phyloP scores from a whole-genome alignment of 306 rosid species.

The Leucaena leucocephala region DNA sequence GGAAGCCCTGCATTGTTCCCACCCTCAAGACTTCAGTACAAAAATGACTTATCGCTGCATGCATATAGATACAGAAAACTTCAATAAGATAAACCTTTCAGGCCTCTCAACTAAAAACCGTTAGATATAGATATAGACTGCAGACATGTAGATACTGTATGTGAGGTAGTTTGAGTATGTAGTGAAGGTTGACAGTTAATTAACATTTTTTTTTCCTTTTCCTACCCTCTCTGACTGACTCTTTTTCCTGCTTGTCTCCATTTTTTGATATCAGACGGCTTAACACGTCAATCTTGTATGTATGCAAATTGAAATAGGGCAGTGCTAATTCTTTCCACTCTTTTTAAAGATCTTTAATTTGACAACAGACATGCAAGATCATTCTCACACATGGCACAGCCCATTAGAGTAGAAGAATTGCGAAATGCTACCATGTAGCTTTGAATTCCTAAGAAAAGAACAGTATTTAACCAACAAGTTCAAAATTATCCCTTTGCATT shows the following conservation, averaged over 20 bases:
- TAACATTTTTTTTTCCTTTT: not conserved
- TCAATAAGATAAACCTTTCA: conserved; percentile 1
- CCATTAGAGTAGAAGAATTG: not conserved
- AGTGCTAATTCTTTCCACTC: not conserved
- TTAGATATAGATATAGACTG: not conserved
- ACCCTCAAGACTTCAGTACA: conserved; percentile 35
- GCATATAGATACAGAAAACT: not conserved
- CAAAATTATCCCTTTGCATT: not conserved
- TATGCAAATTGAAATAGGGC: not conserved
- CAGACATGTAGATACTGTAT: not conserved
- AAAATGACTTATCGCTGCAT: conserved; percentile 31
- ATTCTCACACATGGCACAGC: not conserved
- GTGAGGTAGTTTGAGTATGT: not conserved
- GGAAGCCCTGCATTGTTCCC: conserved; percentile 53
- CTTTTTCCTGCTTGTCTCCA: not conserved
- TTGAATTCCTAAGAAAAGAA: conserved; percentile 22
- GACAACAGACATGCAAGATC: not conserved
- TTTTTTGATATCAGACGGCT: not conserved
- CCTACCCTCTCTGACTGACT: not conserved
- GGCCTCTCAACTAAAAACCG: not conserved
- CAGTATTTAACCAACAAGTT: not conserved
- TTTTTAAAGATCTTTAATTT: not conserved
- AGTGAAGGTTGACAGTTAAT: not conserved
- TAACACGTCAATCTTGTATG: not conserved
- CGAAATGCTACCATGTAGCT: not conserved